phyloP scores from a whole-genome alignment of 1,284 basidiomycete genomes.

The Abortiporus biennis region DNA sequence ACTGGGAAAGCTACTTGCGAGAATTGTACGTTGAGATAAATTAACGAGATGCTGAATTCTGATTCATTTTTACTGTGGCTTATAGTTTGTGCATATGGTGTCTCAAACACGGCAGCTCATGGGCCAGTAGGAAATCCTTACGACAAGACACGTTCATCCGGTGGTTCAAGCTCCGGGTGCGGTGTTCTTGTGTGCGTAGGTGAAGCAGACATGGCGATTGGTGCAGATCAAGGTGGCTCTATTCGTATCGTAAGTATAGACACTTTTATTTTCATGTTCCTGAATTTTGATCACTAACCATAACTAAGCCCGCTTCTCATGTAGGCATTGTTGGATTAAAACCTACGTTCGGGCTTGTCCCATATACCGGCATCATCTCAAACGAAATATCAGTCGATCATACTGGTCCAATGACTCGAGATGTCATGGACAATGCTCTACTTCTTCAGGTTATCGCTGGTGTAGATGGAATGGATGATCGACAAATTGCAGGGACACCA shows the following conservation, averaged over 20 bases:
- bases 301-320: slow-evolving; percentile 33
- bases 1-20: too few relatives aligned
- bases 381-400: slow-evolving; percentile 36
- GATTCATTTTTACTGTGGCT: too few relatives aligned
- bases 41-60: too few relatives aligned
- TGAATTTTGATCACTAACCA: not conserved
- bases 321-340: slow-evolving; percentile 45
- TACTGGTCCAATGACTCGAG: slow-evolving; percentile 32
- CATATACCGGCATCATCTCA: slow-evolving; percentile 40
- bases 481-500: slow-evolving; percentile 36
- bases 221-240: slow-evolving; percentile 36
- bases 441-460: slow-evolving; percentile 41
- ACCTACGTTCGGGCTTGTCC: slow-evolving; percentile 42
- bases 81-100: too few relatives aligned
- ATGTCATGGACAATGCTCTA: slow-evolving; percentile 36
- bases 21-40: too few relatives aligned
- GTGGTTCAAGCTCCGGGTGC: too few relatives aligned
- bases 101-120: too few relatives aligned
- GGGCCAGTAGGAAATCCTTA: too few relatives aligned
- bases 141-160: too few relatives aligned
- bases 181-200: too few relatives aligned
- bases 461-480: slow-evolving; percentile 40
- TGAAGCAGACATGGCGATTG: too few relatives aligned
- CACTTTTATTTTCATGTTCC: not conserved
- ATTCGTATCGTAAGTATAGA: slow-evolving; percentile 29